Base-by-base conservation (phyloP, 140 eudicot species). In the Cichorium intybus region DNA sequence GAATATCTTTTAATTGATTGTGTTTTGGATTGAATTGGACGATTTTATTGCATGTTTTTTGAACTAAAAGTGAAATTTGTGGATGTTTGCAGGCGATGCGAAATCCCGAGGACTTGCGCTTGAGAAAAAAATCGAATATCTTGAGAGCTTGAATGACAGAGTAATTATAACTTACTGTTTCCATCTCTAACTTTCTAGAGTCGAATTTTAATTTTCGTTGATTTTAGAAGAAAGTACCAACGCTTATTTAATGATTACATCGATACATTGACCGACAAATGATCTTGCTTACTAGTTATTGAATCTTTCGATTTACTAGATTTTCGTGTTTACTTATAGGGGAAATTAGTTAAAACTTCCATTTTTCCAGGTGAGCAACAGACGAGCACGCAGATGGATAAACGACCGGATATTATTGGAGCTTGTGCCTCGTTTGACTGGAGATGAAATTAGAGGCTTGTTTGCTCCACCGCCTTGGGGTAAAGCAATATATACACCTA, bases 401-500 rank as follows among this genome's bases (percentile, higher is more conserved):
- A 92, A 92, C 77, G 96, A 92, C 54, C 92, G 98, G 0, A 58
- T 92, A 37, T 61, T 92, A 65, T 79, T 88, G 81, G 98, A 92
- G 69, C 98, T 92, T 63, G 96, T 92, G 24, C 98, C 98, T 47
- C 95, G 95, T 67, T 61, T 92, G 66, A 73, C 85, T 68, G 93
- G 89, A 17, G 89, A 92, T 60, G 98, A 92, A 72, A 88, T 92
- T 26, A 79, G 92, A 60, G 98, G 98, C 73, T 73, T 92, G 79
- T 92, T 92, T 85, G 95, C 98, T 72, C 98, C 98, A 33, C 98
- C 98, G 6, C 98, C 98, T 16, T 92, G 78, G 79, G 98, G 98
- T 88, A 81, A 68, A 72, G 8, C 55, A 47, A 7, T 14, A 16
- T 37, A 5, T 41, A 11, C 10, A 26, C 31, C n/a, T 37, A 9